Conservation (phyloP, 2,329 filamentous ascomycete species). For the Clonostachys rhizophaga region DNA sequence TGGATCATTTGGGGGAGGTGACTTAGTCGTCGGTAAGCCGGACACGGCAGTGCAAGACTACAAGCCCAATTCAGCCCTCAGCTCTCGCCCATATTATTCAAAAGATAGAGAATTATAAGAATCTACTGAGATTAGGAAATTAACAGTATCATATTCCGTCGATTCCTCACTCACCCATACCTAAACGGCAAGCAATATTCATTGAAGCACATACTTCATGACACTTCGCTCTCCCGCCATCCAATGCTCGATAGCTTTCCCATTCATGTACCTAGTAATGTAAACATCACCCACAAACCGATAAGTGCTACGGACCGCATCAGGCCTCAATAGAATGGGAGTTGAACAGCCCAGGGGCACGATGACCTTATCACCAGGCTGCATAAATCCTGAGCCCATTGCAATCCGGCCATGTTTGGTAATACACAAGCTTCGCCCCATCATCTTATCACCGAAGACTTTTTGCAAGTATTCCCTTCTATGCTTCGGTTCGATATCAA, state of each 20-base stretch:
- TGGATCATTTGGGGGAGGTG: too few species aligned
- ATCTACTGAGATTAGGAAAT: too few species aligned
- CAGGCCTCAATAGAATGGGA: background rate
- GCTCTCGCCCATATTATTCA: too few species aligned
- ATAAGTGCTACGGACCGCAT: background rate
- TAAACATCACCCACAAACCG: background rate
- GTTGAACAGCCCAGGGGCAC: background rate
- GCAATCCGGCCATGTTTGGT: background rate
- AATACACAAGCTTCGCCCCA: background rate
- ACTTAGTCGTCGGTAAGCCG: too few species aligned
- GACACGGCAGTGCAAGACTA: too few species aligned
- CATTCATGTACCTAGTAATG: background rate
- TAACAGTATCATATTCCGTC: too few species aligned
- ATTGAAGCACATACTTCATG: background rate
- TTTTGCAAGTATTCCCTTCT: background rate
- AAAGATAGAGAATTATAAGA: too few species aligned
- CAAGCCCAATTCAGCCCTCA: too few species aligned
- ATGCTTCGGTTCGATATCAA: background rate
- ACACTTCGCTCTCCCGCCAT: background rate
- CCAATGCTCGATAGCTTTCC: background rate
- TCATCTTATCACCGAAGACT: background rate
- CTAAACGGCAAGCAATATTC: background rate
- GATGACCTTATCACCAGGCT: background rate
- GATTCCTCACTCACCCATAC: too few species aligned
- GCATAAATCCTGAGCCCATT: background rate